Evolutionary conservation across 2,329 filamentous ascomycete species (phyloP), one percentile per base, ranked within the genome.

Genomic region (Cadophora gregata): DNA sequence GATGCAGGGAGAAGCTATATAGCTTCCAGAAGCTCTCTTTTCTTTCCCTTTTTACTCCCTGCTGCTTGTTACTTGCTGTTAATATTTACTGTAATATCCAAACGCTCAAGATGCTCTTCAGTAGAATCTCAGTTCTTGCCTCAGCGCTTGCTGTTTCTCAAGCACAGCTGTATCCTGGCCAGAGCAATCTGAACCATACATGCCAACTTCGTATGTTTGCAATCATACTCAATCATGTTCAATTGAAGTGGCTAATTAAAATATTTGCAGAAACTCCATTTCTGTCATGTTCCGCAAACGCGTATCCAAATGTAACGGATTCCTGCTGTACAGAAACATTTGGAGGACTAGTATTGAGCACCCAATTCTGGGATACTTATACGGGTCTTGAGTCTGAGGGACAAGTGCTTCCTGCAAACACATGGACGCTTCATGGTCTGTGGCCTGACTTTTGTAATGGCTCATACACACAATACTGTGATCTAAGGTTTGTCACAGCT

Each of bases 391-490:
- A 90, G 74, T 74, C 77, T 14, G 63, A 84, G 64, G 86, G 86
- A 10, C 88, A 91, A 74, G 74, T 87, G 25, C 80, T 89, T 8
- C 88, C 88, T 1, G 75, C 79, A 53, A 77, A 87, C 51, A 79
- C 81, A 3, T 90, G 86, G 85, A 85, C 84, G 0, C 79, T 90
- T 12, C 72, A 75, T 66, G 73, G 71, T n/a, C 65, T 75, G 2
- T 75, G 74, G 74, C 79, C 82, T 1, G 82, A 84, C 69, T 83
- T 81, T 67, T 84, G 81, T 70, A 79, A 82, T 78, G 85, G 87
- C 56, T 84, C 82, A 0, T 90, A 86, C 75, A 89, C 87, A 0
- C 87, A 90, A 69, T 91, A 90, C 77, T 91, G 88, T 78, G 88
- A 91, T 73, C 75, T 89, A 59, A 80, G 72, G 77, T 79, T 65